A percentile compares a stretch with the other conserved stretches of the same genome.
Conservation (phyloP, 2,329 filamentous ascomycete genomes). For the Epichloe scottii region DNA sequence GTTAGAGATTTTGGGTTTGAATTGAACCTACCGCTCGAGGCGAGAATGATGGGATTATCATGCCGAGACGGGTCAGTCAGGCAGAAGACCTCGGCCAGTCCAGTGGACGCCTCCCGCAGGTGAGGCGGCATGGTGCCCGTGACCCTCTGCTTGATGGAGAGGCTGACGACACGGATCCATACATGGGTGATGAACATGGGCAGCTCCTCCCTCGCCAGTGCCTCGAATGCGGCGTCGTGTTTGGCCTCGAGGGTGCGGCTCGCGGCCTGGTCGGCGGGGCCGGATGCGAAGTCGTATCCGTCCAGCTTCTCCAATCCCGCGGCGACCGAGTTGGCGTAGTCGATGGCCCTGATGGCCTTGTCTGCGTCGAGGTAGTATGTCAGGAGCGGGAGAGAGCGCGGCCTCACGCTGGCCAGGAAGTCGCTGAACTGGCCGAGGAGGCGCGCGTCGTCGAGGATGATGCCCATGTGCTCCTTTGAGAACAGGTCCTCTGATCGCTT, state of each 20-base stretch:
- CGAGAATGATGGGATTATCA: conserved; percentile 68
- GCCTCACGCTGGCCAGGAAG: conserved; percentile 48
- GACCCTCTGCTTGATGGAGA: conserved; percentile 54
- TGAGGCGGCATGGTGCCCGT: conserved; percentile 53
- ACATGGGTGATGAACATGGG: conserved; percentile 59
- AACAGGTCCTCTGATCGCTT: conserved; percentile 52
- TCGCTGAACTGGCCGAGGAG: conserved; percentile 53
- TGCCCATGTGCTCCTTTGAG: conserved; percentile 49
- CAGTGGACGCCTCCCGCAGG: conserved; percentile 57
- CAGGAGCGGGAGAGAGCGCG: conserved; percentile 50
- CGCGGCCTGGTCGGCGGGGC: conserved; percentile 35
- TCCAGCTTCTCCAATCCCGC: conserved; percentile 45
- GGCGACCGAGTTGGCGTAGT: conserved; percentile 57
- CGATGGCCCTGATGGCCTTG: conserved; percentile 59
- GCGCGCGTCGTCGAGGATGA: conserved; percentile 52
- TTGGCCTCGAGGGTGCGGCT: conserved; percentile 50
- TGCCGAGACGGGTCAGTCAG: conserved; percentile 59
- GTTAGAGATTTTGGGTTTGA: no score
- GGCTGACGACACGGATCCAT: conserved; percentile 57
- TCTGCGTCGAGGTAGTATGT: conserved; percentile 60
- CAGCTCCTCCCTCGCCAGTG: conserved; percentile 53
- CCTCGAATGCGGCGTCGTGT: conserved; percentile 50
- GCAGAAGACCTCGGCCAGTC: conserved; percentile 65
- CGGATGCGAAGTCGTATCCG: conserved; percentile 41
- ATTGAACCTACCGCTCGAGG: conserved; percentile 51